Evolutionary conservation across 1,139 yeast genomes (phyloP), one percentile per base, ranked within the genome.

Genomic region (Candida dubliniensis): DNA sequence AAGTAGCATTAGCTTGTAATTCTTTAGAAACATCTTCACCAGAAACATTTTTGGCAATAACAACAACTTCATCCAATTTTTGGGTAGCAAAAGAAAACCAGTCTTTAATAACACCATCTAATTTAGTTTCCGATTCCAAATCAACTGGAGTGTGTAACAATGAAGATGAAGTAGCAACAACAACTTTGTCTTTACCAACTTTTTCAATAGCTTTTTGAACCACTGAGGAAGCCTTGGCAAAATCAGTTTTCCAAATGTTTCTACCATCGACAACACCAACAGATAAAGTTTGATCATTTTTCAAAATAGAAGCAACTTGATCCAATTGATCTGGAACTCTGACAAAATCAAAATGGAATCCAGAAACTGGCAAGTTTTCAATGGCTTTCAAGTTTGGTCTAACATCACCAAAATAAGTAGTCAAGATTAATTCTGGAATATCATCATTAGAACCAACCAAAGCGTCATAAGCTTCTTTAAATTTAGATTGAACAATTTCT

Each of bases 21-120:
- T 82, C 81, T 47, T 64, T 71, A 44, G 79, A 51, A 50, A 83
- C 90, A 63, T 89, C 88, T 57, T 71, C 84, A 60, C 93, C 89
- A 52, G 91, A 80, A 59, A 84, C 87, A 61, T 89, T 84, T 82
- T 88, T 88, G 66, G 98, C 90, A 61, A 93, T 80, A 65, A 80
- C 74, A 56, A 89, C 97, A 70, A 93, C 95, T 79, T 93, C 99
- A 57, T 66, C 71, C 62, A 93, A 77, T 79, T 93, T 93, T 80
- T 93, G 98, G 61, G 96, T 90, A 58, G 99, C 99, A 64, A 93
- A 93, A 49, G 98, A 87, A 82, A 93, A 91, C 95, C 96, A 93
- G 76, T 89, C 96, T 80, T 90, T 91, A 71, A 93, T 84, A 69
- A 82, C 90, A 46, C 88, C 81, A 65, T 88, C 84, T 66, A 93